These are phyloP conservation scores for Phialocephala sp. DNA, from an alignment of 2,329 filamentous ascomycete species.

Conservation along the genomic window DNA sequence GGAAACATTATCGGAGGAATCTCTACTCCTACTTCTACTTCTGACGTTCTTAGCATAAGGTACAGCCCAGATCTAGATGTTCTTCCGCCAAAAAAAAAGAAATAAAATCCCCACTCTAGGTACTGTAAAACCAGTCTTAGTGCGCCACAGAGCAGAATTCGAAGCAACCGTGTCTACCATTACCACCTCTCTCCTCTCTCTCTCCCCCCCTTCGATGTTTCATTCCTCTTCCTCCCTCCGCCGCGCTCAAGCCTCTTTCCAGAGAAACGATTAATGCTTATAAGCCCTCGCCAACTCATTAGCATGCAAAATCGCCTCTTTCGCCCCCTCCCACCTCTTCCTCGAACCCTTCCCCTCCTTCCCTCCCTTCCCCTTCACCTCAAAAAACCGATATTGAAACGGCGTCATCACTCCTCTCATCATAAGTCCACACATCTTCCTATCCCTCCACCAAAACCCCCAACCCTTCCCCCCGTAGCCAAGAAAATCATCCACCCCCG, in stretches of 20 bases:
- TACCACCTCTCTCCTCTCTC: neutral
- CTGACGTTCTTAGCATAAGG: too few relatives aligned
- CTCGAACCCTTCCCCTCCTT: constrained; percentile 42
- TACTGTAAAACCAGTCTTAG: too few relatives aligned
- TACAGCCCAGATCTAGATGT: too few relatives aligned
- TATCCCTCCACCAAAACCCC: constrained; percentile 50
- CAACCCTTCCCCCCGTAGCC: constrained; percentile 50
- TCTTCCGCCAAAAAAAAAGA: too few relatives aligned
- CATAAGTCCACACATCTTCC: constrained; percentile 42
- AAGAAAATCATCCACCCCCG: constrained; percentile 48
- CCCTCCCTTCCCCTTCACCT: constrained; percentile 11
- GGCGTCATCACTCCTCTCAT: constrained; percentile 49
- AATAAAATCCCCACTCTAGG: too few relatives aligned
- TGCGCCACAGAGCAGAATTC: too few relatives aligned
- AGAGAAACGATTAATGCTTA: constrained; percentile 7
- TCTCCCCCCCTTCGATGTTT: neutral
- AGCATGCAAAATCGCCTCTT: constrained; percentile 43
- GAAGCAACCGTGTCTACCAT: neutral
- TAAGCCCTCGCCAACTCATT: constrained; percentile 31
- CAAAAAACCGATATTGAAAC: constrained; percentile 49
- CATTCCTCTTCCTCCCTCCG: too few relatives aligned
- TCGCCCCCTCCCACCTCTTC: constrained; percentile 49
- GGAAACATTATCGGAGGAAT: too few relatives aligned
- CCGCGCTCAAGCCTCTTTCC: too few relatives aligned
- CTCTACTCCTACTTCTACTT: too few relatives aligned